A percentile compares a stretch with the other conserved stretches of the same genome.
Conservation (phyloP, 345 rosid genomes). For the Syzygium grande region DNA sequence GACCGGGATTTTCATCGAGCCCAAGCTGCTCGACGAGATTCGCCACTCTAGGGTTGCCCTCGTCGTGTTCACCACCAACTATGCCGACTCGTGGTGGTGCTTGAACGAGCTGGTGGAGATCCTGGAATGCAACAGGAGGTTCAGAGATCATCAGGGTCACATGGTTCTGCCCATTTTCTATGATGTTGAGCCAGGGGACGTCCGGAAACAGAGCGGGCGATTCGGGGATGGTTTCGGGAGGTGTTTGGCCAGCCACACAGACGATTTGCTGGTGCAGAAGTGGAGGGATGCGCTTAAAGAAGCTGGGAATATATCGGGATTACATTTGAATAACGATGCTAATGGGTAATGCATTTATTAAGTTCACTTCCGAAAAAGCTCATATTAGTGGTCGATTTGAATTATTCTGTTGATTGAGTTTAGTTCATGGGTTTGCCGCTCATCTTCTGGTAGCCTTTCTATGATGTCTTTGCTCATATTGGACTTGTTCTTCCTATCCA, state of each 20-base stretch:
- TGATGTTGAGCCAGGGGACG: not conserved
- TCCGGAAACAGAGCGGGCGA: not conserved
- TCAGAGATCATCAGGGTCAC: not conserved
- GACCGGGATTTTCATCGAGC: not conserved
- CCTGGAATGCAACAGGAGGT: not conserved
- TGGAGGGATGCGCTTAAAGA: not conserved
- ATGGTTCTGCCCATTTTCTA: not conserved
- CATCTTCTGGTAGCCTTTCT: not conserved
- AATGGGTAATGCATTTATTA: not conserved
- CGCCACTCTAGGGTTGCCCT: not conserved
- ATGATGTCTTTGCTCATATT: no score
- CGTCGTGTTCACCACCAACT: not conserved
- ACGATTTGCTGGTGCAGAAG: not conserved
- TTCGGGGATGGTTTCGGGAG: not conserved
- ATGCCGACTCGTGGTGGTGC: slow-evolving; percentile 4
- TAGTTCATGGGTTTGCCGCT: not conserved
- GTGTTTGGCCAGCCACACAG: not conserved
- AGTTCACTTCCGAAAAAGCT: not conserved
- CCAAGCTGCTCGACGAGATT: not conserved
- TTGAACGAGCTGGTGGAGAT: not conserved
- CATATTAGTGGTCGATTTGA: not conserved
- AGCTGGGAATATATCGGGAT: not conserved
- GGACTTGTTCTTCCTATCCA: not conserved
- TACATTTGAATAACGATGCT: not conserved
- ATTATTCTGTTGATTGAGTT: not conserved